A percentile compares a stretch with the other conserved stretches of the same genome.
Conservation (phyloP, 1,284 basidiomycete species). For the Melampsora larici-populina region DNA sequence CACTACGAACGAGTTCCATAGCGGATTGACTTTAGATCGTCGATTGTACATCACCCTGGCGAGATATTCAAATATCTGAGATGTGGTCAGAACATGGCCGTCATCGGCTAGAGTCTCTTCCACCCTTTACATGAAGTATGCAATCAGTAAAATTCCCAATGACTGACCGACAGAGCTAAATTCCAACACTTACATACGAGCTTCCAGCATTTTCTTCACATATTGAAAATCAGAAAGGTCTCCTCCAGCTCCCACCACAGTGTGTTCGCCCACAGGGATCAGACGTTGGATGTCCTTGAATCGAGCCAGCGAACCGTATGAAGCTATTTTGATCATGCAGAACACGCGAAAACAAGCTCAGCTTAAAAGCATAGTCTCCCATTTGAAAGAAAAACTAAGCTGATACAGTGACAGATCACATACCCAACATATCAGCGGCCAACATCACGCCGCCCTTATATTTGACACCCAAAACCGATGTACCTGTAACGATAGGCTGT, state of each 20-base stretch:
- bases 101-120: conserved; percentile 78
- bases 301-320: conserved; percentile 92
- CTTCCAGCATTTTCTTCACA: conserved; percentile 73
- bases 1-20: conserved; percentile 93
- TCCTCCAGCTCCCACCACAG: conserved; percentile 85
- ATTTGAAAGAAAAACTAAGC: background rate
- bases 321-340: conserved; percentile 62
- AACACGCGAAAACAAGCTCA: background rate
- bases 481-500: conserved; percentile 94
- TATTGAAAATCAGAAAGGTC: conserved; percentile 99
- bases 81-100: conserved; percentile 77
- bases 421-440: conserved; percentile 96
- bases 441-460: conserved; percentile 98
- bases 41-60: conserved; percentile 85
- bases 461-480: conserved; percentile 87
- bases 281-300: conserved; percentile 94
- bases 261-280: conserved; percentile 74
- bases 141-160: conserved; percentile 9
- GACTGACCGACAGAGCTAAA: background rate
- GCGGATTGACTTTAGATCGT: conserved; percentile 81
- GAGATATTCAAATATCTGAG: conserved; percentile 90
- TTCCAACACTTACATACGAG: conserved; percentile 59
- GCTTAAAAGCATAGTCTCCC: conserved; percentile 2
- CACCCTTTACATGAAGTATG: conserved; percentile 56
- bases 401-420: conserved; percentile 31